Conservation (phyloP, 1,284 basidiomycete species). For the Amylostereum chailletii region DNA sequence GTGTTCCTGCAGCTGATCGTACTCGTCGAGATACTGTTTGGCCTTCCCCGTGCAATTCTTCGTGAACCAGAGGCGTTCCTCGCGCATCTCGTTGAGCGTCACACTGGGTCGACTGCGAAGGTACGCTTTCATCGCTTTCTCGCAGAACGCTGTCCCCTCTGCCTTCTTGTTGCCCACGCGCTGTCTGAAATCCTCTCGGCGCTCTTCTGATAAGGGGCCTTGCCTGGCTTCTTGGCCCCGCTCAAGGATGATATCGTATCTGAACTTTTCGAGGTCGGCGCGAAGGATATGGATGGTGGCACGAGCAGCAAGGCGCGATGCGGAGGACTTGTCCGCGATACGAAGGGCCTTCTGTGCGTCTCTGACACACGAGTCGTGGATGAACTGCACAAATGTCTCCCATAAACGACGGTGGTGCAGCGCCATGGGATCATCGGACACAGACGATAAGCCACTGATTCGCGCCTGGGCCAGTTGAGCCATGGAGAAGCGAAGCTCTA, state of each 20-base stretch:
- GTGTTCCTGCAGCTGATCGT: conserved; percentile 22
- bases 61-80: conserved; percentile 26
- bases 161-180: conserved; percentile 2
- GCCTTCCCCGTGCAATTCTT: conserved; percentile 23
- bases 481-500: conserved; percentile 35
- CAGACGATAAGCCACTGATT: conserved; percentile 11
- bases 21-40: conserved; percentile 27
- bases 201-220: conserved; percentile 5
- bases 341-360: conserved; percentile 34
- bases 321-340: conserved; percentile 10
- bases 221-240: conserved; percentile 1
- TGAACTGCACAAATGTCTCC: conserved; percentile 29
- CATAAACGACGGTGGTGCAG: conserved; percentile 26
- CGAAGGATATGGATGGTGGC: conserved; percentile 11
- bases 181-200: conserved; percentile 12
- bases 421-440: conserved; percentile 4
- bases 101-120: conserved; percentile 10
- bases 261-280: conserved; percentile 12
- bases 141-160: background rate
- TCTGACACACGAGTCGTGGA: conserved; percentile 29
- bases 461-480: conserved; percentile 25
- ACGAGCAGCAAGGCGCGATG: conserved; percentile 14
- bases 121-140: conserved; percentile 9
- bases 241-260: conserved; percentile 11
- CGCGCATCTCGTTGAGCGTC: conserved; percentile 13